These are phyloP conservation scores for Mycena latifolia DNA, from an alignment of 768 basidiomycete genomes.

Conservation along the genomic window DNA sequence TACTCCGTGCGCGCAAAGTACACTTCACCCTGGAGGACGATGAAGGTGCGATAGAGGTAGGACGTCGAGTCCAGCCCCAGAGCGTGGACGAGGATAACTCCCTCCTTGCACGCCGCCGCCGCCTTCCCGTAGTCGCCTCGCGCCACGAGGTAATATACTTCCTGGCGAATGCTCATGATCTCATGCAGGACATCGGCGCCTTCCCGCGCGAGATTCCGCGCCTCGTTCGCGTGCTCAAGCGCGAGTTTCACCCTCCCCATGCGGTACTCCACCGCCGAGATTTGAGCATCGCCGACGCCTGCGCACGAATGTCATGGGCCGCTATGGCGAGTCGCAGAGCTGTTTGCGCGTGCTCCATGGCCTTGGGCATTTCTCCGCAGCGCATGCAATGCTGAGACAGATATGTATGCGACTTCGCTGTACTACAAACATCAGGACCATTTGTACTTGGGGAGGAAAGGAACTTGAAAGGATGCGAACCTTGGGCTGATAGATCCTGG, in stretches of 20 bases:
- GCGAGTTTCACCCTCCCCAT: not conserved
- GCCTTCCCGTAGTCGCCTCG: too few relatives aligned
- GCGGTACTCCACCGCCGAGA: not conserved
- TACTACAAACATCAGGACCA: not conserved
- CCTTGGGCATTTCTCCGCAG: not conserved
- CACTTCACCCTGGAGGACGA: conserved; percentile 4
- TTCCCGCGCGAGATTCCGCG: too few relatives aligned
- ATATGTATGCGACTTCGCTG: conserved; percentile 2
- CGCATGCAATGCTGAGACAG: conserved; percentile 2
- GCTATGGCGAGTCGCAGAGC: not conserved
- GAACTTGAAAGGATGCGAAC: not conserved
- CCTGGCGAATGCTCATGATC: too few relatives aligned
- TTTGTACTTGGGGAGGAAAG: not conserved
- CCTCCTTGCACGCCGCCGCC: not conserved
- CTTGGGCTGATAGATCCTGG: conserved; percentile 2
- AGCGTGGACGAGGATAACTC: not conserved
- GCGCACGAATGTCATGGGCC: not conserved
- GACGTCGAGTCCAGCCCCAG: conserved; percentile 1
- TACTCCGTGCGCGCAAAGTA: conserved; percentile 4
- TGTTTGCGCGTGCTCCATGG: not conserved
- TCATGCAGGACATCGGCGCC: too few relatives aligned
- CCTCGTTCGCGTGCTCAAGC: not conserved
- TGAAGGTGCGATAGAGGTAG: not conserved
- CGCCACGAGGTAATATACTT: too few relatives aligned
- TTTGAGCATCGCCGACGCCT: conserved; percentile 1